Evolutionary conservation across 192 early-diverging fungal genomes (phyloP), one percentile per base, ranked within the genome.

Genomic region (Gamsiella multidivaricata): DNA sequence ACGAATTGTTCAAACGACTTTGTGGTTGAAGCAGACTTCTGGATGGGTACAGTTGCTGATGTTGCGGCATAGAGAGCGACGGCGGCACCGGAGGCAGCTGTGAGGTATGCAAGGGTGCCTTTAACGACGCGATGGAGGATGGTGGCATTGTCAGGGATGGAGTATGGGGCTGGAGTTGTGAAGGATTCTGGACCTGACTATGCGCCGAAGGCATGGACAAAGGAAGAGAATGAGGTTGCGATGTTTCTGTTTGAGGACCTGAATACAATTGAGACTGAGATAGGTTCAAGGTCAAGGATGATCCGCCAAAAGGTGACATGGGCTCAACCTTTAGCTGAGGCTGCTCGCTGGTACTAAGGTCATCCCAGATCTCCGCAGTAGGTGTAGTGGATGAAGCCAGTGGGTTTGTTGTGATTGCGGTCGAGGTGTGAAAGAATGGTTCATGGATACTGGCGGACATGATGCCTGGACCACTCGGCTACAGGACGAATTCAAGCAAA

Each of bases 291-390:
- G 49, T n/a, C 31, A 46, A 32, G 39, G 42, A 47, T 29, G 50
- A 26, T 25, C 57, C 51, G 26, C 29, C 36, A 50, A 61, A 66
- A 5, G 71, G 63, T 0, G 71, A 66, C 36, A 66, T 50, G 3
- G 71, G 71, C 49, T 74, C 71, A 28, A 20, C 31, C 47, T 74
- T 74, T 15, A 74, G 47, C 33, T 54, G 34, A 18, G 45, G 29
- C 25, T 57, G 54, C 43, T 18, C 17, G 42, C 20, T n/a, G 28
- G 43, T 51, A 29, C 47, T 42, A 8, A 74, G 39, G 29, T 60
- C 50, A n/a, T 67, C 53, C 73, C 64, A 68, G 7, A 20, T 18
- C 46, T 55, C 73, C 17, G 29, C 3, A 2, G 45, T 3, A 9
- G 59, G 43, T 34, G 45, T 3, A 3, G 45, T 36, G 12, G 33